Evolutionary conservation across 345 rosid genomes (phyloP), one percentile per base, ranked within the genome.

Genomic region (Salix caprea): DNA sequence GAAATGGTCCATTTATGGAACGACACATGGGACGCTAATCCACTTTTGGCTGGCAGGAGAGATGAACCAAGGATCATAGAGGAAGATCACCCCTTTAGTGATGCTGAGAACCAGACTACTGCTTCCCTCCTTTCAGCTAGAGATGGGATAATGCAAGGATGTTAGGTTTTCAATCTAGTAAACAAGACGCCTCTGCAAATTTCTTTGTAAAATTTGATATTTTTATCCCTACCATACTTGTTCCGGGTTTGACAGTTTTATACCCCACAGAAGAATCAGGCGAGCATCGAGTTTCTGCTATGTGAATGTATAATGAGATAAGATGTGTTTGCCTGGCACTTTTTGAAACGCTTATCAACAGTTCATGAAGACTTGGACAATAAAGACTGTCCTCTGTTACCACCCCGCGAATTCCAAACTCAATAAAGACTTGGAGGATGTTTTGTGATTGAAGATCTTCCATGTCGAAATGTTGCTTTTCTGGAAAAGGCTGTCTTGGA

Each of bases 31-130:
- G 87, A 87, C 70, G 79, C 79, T 72, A 82, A 80, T 64, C 86
- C 88, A 34, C 84, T 90, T 67, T 13, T 90, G 78, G 83, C n/a
- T 2, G 70, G 67, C 23, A 74, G 67, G 32, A 78, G 52, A 52
- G 85, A 80, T 58, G 83, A 81, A 72, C 19, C 34, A 11, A 32
- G 32, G 18, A 32, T 21, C 18, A 40, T 58, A 4, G 88, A 82
- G 40, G 88, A 86, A 44, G 81, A 79, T 80, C 92, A 90, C 52
- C 91, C 94, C 19, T 90, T 89, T 77, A 77, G 42, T 70, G 19
- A 14, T 30, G 23, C 76, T 0, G 89, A 83, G 71, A 82, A 74
- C 28, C 83, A 74, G 71, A 65, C 78, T 32, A 60, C 74, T 9
- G 72, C 80, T 61, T 86, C 88, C 10, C 81, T 89, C 76, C 85